Percentiles rank a stretch among this genome's conserved stretches.
These are phyloP conservation scores for Nadsonia commutata DNA, from an alignment of 1,139 yeast genomes.

Conservation along the genomic window DNA sequence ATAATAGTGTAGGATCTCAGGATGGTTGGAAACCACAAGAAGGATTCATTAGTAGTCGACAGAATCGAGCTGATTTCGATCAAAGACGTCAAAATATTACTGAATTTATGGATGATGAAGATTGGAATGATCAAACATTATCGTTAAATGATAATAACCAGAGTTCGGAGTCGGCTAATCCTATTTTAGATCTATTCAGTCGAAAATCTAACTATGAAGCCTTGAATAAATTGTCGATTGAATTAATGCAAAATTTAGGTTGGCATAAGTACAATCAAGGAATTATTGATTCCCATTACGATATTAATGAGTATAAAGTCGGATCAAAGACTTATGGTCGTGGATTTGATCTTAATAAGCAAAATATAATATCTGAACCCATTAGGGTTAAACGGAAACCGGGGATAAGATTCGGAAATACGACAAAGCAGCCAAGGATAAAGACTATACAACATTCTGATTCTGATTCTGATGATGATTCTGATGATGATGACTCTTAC, in stretches of 20 bases:
- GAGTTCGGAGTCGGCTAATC: slow-evolving; percentile 1
- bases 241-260: neutral
- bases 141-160: neutral
- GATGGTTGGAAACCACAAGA: slow-evolving; percentile 22
- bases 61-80: slow-evolving; percentile 4
- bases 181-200: neutral
- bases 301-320: slow-evolving; percentile 2
- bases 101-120: slow-evolving; percentile 24
- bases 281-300: slow-evolving; percentile 3
- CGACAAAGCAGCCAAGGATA: slow-evolving; percentile 7
- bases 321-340: slow-evolving; percentile 8
- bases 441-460: slow-evolving; percentile 11
- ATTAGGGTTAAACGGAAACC: too few relatives aligned
- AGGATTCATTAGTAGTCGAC: slow-evolving; percentile 6
- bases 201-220: neutral
- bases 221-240: neutral
- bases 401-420: slow-evolving; percentile 1
- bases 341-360: slow-evolving; percentile 10
- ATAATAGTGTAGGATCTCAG: slow-evolving; percentile 22
- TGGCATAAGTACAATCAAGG: neutral
- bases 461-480: slow-evolving; percentile 10
- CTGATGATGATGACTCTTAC: slow-evolving; percentile 8
- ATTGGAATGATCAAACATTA: slow-evolving; percentile 16
- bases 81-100: slow-evolving; percentile 10
- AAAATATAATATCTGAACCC: slow-evolving; percentile 4